Evolutionary conservation across 2,329 filamentous ascomycete genomes (phyloP).

Genomic region (Aspergillus costaricaensis): DNA sequence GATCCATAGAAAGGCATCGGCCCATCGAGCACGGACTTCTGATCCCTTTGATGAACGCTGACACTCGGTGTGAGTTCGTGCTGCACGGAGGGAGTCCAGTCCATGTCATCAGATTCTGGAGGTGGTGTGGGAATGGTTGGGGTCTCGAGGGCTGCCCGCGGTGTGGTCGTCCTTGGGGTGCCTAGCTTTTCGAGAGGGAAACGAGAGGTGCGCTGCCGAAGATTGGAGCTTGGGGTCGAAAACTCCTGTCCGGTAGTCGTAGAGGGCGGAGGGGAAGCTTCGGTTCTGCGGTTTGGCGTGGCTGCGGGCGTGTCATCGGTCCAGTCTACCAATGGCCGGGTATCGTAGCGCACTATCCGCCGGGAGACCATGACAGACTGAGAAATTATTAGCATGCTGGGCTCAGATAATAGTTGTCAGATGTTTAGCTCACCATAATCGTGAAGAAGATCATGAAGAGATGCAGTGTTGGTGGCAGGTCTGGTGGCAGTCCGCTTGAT

Average conservation of each 20-base stretch:
- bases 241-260: slow-evolving; percentile 19
- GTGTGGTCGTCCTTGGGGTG: slow-evolving; percentile 27
- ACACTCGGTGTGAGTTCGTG: slow-evolving; percentile 37
- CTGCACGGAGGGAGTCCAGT: slow-evolving; percentile 52
- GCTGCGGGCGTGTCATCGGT: slow-evolving; percentile 38
- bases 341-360: slow-evolving; percentile 42
- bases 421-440: slow-evolving; percentile 35
- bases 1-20: slow-evolving; percentile 48
- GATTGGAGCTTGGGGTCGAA: slow-evolving; percentile 18
- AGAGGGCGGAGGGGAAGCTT: slow-evolving; percentile 20
- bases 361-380: slow-evolving; percentile 43
- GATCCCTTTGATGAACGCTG: slow-evolving; percentile 33
- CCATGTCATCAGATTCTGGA: slow-evolving; percentile 49
- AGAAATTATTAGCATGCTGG: slow-evolving; percentile 22
- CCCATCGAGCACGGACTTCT: slow-evolving; percentile 32
- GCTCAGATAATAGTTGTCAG: neutral
- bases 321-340: slow-evolving; percentile 46
- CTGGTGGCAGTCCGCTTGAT: slow-evolving; percentile 34
- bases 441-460: slow-evolving; percentile 43
- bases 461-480: slow-evolving; percentile 40
- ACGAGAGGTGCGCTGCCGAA: slow-evolving; percentile 22
- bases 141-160: slow-evolving; percentile 24
- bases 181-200: slow-evolving; percentile 48
- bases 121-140: slow-evolving; percentile 41
- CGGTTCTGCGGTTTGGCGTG: slow-evolving; percentile 25